Base-by-base conservation (phyloP, 306 rosid species). In the Gynostemma pentaphyllum region DNA sequence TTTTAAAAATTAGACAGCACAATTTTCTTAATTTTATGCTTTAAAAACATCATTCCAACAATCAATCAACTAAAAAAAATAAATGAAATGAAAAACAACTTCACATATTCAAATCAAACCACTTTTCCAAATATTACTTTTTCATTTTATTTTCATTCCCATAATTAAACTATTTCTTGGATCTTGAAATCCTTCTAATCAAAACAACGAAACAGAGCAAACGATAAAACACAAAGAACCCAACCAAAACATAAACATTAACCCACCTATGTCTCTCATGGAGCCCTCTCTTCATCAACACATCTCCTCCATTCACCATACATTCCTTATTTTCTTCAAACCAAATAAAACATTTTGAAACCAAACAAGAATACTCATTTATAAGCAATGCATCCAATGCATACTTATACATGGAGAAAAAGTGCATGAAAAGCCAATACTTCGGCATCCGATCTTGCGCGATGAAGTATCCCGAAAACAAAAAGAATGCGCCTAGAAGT, bases 351-450 rank as follows among this genome's bases (percentile, higher is more conserved):
- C 97, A 91, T 68, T 51, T 83, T 1, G 89, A 48, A 1, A 39
- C 81, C 28, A 87, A 74, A 66, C 97, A 87, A 7, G 89, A 79
- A 27, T 87, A 87, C 79, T 91, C 96, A 45, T 90, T 90, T 73
- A 90, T 80, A 0, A 91, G 81, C 56, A 91, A 84, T 5, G 97
- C 89, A 24, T 90, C 97, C 7, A 90, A 87, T 5, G 91, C 97
- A 6, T 91, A 91, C 56, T 91, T 91, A 45, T 91, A 91, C 96
- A 91, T 91, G 0, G 92, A 83, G 8, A 91, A 60, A 32, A 91
- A 87, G 45, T 87, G 85, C 97, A 91, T 91, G 81, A 85, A 83
- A 4, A 87, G 68, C 97, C 97, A 91, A 59, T 81, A 82, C 47
- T 77, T 87, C 0, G 96, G 97, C 47, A 91, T 12, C 59, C 83